Evolutionary conservation across 768 basidiomycete species (phyloP), one percentile per base, ranked within the genome.

Genomic region (Mycena sanguinolenta): DNA sequence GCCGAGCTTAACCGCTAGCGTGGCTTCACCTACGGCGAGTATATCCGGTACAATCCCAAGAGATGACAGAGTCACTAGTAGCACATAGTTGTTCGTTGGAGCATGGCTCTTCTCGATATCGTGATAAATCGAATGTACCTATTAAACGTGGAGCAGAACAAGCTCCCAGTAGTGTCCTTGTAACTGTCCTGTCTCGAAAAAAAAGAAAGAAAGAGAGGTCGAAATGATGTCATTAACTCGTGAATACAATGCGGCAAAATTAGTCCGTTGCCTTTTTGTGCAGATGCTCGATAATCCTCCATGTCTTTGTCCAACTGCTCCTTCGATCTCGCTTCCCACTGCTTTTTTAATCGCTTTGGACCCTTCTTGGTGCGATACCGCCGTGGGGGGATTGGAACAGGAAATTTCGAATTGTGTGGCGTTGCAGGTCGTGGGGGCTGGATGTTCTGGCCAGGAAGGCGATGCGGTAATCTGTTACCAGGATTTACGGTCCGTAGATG

Each of bases 281-380:
- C 63, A 4, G 63, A 50, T 19, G 92, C 90, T 58, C 86, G 86
- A 72, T 94, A 95, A 58, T 91, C 90, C 65, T 95, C 93, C 91
- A 95, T 94, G 78, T 95, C 93, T 77, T 87, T 84, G 77, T 95
- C 93, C 27, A 95, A 84, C 68, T 94, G 88, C 30, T 85, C 89
- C 9, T 82, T 76, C 0, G 91, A 87, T 17, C 78, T 70, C 4
- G 79, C 66, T 57, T 69, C 62, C 71, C 73, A 74, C 17, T 71
- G 74, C 79, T 94, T 94, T 75, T 92, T 93, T 50, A 93, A 77
- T 44, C 93, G 88, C 75, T 88, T 90, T 0, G 93, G 91, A 0
- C 93, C 93, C 75, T 94, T 95, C 82, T 91, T 93, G 46, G 82
- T 79, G 32, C 89, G 88, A 21, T 83, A 75, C 38, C 84, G 81